phyloP scores from a whole-genome alignment of 208 protist species.

The Acanthamoeba royreba region DNA sequence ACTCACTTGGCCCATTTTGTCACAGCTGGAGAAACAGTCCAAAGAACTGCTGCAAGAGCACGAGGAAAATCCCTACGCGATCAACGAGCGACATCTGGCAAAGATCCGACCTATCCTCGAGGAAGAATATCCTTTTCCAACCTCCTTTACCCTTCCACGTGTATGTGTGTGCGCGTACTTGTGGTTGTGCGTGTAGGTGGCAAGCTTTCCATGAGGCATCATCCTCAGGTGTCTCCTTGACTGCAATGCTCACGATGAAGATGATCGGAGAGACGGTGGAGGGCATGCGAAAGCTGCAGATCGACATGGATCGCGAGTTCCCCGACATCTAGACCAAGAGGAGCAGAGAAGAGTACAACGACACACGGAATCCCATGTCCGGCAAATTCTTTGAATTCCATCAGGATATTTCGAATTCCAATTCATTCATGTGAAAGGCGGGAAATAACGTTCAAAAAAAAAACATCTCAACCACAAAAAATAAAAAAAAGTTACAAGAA shows the following conservation, averaged over 20 bases:
- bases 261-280: constrained; percentile 32
- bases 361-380: too few species aligned
- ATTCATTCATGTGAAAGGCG: too few species aligned
- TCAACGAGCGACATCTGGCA: constrained; percentile 18
- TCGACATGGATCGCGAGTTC: too few species aligned
- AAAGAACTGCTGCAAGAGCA: neutral
- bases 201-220: neutral
- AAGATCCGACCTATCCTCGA: constrained; percentile 38
- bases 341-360: too few species aligned
- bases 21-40: neutral
- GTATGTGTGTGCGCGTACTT: neutral
- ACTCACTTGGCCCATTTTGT: neutral
- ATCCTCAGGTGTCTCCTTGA: constrained; percentile 6
- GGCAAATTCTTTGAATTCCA: too few species aligned
- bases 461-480: too few species aligned
- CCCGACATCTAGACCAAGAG: too few species aligned
- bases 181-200: neutral
- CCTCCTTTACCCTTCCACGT: neutral
- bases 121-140: constrained; percentile 35
- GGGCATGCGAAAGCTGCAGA: neutral
- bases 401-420: too few species aligned
- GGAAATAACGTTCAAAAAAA: too few species aligned
- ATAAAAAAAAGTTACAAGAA: too few species aligned
- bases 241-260: neutral
- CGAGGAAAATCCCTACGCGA: neutral